Evolutionary conservation across 495 filamentous ascomycete species (phyloP), one percentile per base, ranked within the genome.

Genomic region (Podospora sp.): DNA sequence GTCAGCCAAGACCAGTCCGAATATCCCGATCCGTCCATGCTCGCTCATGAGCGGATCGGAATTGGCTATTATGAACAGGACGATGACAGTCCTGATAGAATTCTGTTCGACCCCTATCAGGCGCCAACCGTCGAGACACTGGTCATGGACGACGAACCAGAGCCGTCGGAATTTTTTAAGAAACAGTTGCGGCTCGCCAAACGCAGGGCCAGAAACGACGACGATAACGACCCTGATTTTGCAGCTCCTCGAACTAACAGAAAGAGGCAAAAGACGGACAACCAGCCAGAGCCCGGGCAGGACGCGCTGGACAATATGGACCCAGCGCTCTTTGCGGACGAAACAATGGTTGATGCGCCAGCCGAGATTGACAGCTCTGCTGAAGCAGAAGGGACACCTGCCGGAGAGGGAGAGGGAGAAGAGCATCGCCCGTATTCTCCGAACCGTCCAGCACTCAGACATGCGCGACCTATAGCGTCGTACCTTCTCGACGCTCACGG

Each of bases 61-160:
- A 79, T 82, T 73, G 83, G 83, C 22, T 85, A 84, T 71, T 86
- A 84, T 68, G 76, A 85, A 56, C 83, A 85, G 69, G 82, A 46
- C 40, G 40, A 83, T 60, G 82, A 83, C 65, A 81, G 78, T 61
- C 72, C 80, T 8, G 82, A 84, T 66, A 81, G 66, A 67, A 84
- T 84, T 71, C 64, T 84, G 6, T 84, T 84, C 60, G 81, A 84
- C 52, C 77, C 79, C 25, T 84, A 83, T 66, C 80, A 84, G 68
- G 68, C 71, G 46, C 82, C 81, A 7, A 68, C 79, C 26, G 75
- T 75, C 1, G 82, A 83, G 18, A 72, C 62, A 3, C 52, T 83
- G 33, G 65, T 63, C 12, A 58, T 67, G 6, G 73, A 80, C 12
- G 75, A 80, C 25, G 77, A 83, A 60, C 79, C 79, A 9, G 73